Base-by-base conservation (phyloP, 164 flowering plant genomes). In the Vitis rotundifolia region DNA sequence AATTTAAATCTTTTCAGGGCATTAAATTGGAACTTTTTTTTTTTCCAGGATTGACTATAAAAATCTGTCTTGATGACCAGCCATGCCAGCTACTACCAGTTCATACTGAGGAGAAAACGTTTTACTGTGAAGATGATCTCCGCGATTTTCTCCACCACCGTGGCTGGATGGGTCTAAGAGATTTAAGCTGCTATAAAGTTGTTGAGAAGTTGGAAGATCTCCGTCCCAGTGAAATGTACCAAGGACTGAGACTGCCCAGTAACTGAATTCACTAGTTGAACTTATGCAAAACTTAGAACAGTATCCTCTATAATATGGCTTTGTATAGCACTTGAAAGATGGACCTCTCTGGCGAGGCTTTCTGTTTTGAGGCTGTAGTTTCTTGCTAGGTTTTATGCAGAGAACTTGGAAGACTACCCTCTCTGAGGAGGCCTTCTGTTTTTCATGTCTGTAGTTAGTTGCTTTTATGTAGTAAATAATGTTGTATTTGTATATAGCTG, bases 161-260 rank as follows among this genome's bases (percentile, higher is more conserved):
- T 10, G 59, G 59, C 15, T 57, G 59, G 59, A 57, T 57, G 26
- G 59, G 59, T 57, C 59, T 57, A n/a, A 59, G 29, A 29, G 62
- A 59, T 28, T 3, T 29, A 26, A 29, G 15, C 37, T 59, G 62
- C 62, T 29, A 59, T 31, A 59, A 12, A 29, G 11, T 26, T 28
- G 15, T 59, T 59, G 62, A 59, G 9, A 26, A 15, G 12, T 3
- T 59, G 47, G 62, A 59, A 8, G 44, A 59, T 12, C 62, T 59
- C 18, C 62, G 3, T 59, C 62, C 62, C 2, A 19, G 62, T 9
- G 62, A 59, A 26, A 59, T 29, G 9, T 59, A 18, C 47, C 47
- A 59, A 6, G 62, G 62, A 6, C 15, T 29, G 47, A 59, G 62
- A 29, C 5, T 26, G 37, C 47, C 9, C 9, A n/a, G 59, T 57